Percentiles rank a stretch among this genome's conserved stretches.
Evolutionary conservation across 257 asterid genomes (phyloP).

Genomic region (Salvia miltiorrhiza): DNA sequence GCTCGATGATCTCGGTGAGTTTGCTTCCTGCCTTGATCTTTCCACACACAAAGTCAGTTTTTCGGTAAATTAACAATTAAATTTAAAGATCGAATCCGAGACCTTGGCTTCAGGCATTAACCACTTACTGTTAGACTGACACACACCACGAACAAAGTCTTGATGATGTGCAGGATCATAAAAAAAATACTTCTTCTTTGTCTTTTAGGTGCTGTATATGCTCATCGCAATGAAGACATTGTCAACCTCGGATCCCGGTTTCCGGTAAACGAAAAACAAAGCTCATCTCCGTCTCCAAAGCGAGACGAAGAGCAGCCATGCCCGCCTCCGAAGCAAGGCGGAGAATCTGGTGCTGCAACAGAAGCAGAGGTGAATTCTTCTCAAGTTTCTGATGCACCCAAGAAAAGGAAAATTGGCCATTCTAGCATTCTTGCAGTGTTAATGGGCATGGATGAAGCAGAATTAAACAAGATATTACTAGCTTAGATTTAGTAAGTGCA

Average conservation of each 20-base stretch:
- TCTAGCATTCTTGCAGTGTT: slow-evolving; percentile 56
- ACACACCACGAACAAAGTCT: not conserved
- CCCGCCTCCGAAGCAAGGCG: slow-evolving; percentile 21
- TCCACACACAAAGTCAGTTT: too few relatives aligned
- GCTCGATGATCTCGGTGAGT: slow-evolving; percentile 72
- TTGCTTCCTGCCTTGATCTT: not conserved
- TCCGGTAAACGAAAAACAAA: slow-evolving; percentile 20
- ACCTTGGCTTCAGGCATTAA: too few relatives aligned
- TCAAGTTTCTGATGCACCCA: slow-evolving; percentile 27
- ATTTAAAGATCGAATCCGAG: too few relatives aligned
- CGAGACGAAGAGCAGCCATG: slow-evolving; percentile 22
- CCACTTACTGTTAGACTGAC: too few relatives aligned
- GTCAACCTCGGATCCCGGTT: slow-evolving; percentile 53
- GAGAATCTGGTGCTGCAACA: slow-evolving; percentile 23
- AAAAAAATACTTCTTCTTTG: not conserved
- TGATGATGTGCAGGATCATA: not conserved
- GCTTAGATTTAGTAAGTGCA: not conserved
- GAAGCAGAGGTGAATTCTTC: slow-evolving; percentile 29
- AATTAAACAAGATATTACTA: slow-evolving; percentile 56
- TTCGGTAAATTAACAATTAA: too few relatives aligned
- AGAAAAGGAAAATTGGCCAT: slow-evolving; percentile 45
- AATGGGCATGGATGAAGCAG: slow-evolving; percentile 67
- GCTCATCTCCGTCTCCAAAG: not conserved
- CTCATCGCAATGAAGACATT: slow-evolving; percentile 84
- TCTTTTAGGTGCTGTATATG: slow-evolving; percentile 71